Evolutionary conservation across 108 stramenopile genomes (phyloP), one percentile per base, ranked within the genome.

Genomic region (Chaetoceros tenuissimus): DNA sequence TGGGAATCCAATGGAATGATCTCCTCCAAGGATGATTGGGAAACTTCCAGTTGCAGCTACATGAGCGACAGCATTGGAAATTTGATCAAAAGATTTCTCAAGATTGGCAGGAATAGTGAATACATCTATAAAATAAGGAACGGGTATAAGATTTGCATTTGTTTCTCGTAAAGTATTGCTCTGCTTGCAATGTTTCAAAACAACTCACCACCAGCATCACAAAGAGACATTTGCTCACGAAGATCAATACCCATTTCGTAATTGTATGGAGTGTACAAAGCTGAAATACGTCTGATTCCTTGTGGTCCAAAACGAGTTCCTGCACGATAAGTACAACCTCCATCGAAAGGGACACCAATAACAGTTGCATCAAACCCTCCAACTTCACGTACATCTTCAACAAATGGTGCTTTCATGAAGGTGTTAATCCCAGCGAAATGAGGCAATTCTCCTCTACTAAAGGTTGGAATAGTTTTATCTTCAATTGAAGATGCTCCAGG

Each of bases 361-460:
- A 89, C 84, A 20, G 87, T 77, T 10, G 64, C 71, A 54, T 89
- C 87, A 47, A 81, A 89, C 18, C 66, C 64, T 3, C 84, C 83
- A 3, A 82, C 83, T 13, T 60, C 13, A 23, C 58, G 58, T 18
- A 67, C 64, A 55, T 89, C 79, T 59, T 89, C 87, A 23, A 89
- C 60, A 62, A 77, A 85, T 13, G 87, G 87, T 3, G 87, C 87
- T 73, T 89, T 89, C 45, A 89, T 57, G 67, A 89, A 89, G 2
- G 85, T 86, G 53, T 86, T 86, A 59, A 89, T 89, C 0, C 88
- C 88, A 0, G 88, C 88, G 60, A 86, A 89, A 53, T 86, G 88
- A 29, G 88, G 88, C 24, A 89, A 55, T 53, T 89, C 88, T 3
- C 87, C 87, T 2, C 87, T 40, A 21, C 68, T 68, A 59, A 89